A percentile compares a stretch with the other conserved stretches of the same genome.
These are phyloP conservation scores for Basipetospora chlamydospora DNA, from an alignment of 2,329 filamentous ascomycete genomes.

Conservation along the genomic window DNA sequence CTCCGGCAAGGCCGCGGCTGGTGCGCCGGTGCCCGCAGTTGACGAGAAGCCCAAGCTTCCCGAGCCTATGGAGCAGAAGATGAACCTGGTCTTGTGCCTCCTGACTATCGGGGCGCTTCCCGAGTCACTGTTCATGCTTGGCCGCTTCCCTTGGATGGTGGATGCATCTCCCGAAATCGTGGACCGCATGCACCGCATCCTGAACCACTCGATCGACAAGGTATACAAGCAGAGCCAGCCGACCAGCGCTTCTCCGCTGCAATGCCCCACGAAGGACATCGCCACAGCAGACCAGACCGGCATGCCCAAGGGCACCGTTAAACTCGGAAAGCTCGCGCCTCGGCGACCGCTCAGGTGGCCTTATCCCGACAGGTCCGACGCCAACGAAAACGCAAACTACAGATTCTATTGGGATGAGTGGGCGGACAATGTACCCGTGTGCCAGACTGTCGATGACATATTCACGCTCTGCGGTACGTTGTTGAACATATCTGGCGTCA, in stretches of 20 bases:
- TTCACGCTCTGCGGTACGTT: constrained; percentile 76
- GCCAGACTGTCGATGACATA: constrained; percentile 79
- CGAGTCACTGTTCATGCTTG: constrained; percentile 82
- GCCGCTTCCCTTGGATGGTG: constrained; percentile 82
- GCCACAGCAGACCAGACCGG: constrained; percentile 47
- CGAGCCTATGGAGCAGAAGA: constrained; percentile 78
- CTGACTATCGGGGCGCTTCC: constrained; percentile 85
- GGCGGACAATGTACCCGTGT: constrained; percentile 84
- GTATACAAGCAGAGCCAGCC: constrained; percentile 41
- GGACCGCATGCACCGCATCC: constrained; percentile 67
- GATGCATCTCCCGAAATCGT: constrained; percentile 73
- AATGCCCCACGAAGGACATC: constrained; percentile 29
- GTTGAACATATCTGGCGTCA: constrained; percentile 72
- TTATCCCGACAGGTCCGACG: constrained; percentile 62
- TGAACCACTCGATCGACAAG: constrained; percentile 68
- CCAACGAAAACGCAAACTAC: constrained; percentile 64
- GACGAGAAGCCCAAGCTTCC: constrained; percentile 41
- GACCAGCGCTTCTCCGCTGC: constrained; percentile 13
- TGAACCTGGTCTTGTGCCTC: constrained; percentile 67
- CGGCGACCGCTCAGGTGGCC: constrained; percentile 70
- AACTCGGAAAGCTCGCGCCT: constrained; percentile 41
- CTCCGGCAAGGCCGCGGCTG: constrained; percentile 29
- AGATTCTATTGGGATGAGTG: constrained; percentile 97
- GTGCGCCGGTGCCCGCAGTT: constrained; percentile 18
- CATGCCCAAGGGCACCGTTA: constrained; percentile 54